phyloP scores from a whole-genome alignment of 2,329 filamentous ascomycete genomes.

The Aspergillus felis region DNA sequence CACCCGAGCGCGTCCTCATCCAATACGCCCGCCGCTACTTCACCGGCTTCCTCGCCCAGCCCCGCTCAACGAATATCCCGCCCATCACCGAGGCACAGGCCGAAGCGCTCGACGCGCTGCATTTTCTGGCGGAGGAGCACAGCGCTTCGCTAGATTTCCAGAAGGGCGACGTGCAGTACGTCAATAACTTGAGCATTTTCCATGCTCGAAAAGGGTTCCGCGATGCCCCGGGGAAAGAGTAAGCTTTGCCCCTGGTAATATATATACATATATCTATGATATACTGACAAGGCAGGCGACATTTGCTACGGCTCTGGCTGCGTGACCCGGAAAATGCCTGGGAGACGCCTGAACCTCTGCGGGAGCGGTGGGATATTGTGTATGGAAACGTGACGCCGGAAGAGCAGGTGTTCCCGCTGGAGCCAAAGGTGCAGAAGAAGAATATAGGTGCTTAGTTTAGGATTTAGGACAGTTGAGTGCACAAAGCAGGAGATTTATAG shows the following conservation, averaged over 20 bases:
- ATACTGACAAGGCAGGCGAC: constrained; percentile 27
- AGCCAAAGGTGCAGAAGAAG: constrained; percentile 17
- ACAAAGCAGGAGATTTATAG: no score
- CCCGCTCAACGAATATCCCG: constrained; percentile 42
- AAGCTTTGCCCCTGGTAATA: constrained; percentile 13
- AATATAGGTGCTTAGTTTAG: neutral
- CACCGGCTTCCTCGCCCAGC: constrained; percentile 47
- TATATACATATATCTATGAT: neutral
- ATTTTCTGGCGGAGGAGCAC: constrained; percentile 47
- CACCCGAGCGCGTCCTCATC: constrained; percentile 54
- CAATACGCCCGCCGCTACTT: constrained; percentile 60
- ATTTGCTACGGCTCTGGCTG: constrained; percentile 47
- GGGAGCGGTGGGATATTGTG: constrained; percentile 38
- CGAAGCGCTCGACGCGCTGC: constrained; percentile 50
- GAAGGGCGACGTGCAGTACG: constrained; percentile 49
- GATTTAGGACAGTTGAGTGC: no score
- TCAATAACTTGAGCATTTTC: constrained; percentile 52
- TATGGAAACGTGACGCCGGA: constrained; percentile 39
- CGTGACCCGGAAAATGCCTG: constrained; percentile 46
- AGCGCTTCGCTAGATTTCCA: constrained; percentile 42
- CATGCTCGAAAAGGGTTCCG: constrained; percentile 48
- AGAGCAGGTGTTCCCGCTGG: constrained; percentile 42
- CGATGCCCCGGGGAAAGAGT: constrained; percentile 38
- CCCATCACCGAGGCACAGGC: constrained; percentile 51
- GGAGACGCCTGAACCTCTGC: constrained; percentile 39